Base-by-base conservation (phyloP, 192 early-diverging fungal genomes). In the Mycoemilia scoparia region DNA sequence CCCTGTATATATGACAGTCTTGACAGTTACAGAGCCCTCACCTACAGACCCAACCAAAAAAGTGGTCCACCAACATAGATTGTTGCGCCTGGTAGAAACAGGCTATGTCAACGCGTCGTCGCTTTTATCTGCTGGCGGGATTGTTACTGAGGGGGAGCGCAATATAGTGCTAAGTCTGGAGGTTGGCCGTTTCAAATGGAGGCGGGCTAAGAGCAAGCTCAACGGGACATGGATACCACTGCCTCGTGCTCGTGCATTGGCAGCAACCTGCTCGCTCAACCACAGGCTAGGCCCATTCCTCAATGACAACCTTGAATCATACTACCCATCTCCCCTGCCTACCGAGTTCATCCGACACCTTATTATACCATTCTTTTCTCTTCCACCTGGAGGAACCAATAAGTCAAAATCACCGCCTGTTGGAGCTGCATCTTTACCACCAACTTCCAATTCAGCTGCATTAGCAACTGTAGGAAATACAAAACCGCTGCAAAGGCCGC, bases 161-260 rank as follows among this genome's bases (percentile, higher is more conserved):
- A 79, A 71, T 36, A 83, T 88, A 29, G 73, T 87, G 5, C 65
- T 95, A 16, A 80, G 79, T 32, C 63, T 95, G 41, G 89, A 95
- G 37, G 63, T 82, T 10, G 70, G 67, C 26, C 69, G 78, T 28
- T 71, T 81, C 32, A 74, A 83, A 29, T 67, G 75, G 45, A 73
- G 77, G 9, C 69, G 76, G 39, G 67, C 68, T 25, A 63, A 70
- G 15, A 75, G 72, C 19, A 60, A 67, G 40, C 57, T 90, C 17
- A 75, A 71, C 32, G 89, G 89, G 18, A 90, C 87, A 4, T 95
- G 89, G 89, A 84, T 95, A 32, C 89, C 89, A 6, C 66, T 95
- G 15, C 57, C 66, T 1, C 73, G 89, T 4, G 89, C 84, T 5
- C 70, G 79, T 16, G 81, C 79, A 4, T 62, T 95, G 29, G 80